A percentile compares a stretch with the other conserved stretches of the same genome.
phyloP scores from a whole-genome alignment of 768 basidiomycete genomes.

The Mycena vitilis region DNA sequence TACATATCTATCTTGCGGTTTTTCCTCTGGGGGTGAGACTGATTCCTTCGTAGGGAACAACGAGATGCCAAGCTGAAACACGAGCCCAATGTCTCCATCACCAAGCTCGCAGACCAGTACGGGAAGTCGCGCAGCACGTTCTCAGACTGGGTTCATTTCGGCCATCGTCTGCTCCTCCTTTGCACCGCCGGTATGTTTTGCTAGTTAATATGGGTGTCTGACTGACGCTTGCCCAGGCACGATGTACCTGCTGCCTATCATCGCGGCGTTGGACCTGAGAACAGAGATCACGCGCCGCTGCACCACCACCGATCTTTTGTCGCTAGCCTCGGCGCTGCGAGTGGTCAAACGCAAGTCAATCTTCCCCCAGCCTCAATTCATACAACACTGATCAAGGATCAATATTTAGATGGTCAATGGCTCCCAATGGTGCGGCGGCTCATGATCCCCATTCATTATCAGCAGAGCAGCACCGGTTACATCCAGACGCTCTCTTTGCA shows the following conservation, averaged over 20 bases:
- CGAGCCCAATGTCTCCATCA: not conserved
- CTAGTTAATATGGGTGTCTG: not conserved
- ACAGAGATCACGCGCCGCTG: not conserved
- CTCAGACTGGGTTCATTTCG: not conserved
- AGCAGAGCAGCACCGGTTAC: not conserved
- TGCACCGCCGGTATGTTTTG: not conserved
- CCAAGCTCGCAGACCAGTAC: not conserved
- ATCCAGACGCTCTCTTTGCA: not conserved
- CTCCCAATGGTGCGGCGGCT: not conserved
- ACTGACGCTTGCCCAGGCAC: not conserved
- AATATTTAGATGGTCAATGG: not conserved
- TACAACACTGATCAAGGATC: too few relatives aligned
- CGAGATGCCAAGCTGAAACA: not conserved
- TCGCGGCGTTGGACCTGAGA: not conserved
- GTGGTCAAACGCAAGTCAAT: not conserved
- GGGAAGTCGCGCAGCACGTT: not conserved
- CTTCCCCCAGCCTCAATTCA: too few relatives aligned
- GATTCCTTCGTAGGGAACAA: not conserved
- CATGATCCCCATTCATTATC: conserved; percentile 4
- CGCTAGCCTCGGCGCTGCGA: not conserved
- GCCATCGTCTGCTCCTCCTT: not conserved
- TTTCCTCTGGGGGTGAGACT: not conserved
- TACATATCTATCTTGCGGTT: not conserved
- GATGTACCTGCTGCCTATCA: not conserved
- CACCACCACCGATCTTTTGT: not conserved